These are phyloP conservation scores for Pichia sp. DNA, from an alignment of 1,139 yeast species.

Conservation along the genomic window DNA sequence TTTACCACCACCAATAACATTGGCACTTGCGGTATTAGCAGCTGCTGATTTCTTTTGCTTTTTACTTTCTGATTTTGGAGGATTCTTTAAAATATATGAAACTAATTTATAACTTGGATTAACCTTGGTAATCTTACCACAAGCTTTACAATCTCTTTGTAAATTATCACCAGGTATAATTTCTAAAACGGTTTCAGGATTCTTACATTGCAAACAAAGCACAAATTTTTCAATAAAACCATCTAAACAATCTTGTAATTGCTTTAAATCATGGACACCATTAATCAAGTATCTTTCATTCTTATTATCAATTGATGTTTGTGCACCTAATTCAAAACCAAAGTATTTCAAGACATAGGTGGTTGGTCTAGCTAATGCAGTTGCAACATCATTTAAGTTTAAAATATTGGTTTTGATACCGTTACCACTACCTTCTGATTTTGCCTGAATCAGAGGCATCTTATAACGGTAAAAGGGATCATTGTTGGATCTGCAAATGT, in stretches of 20 bases:
- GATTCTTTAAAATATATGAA: slow-evolving; percentile 84
- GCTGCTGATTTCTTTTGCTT: slow-evolving; percentile 66
- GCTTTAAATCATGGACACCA: slow-evolving; percentile 88
- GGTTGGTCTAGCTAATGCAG: slow-evolving; percentile 91
- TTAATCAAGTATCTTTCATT: slow-evolving; percentile 87
- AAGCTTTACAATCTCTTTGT: slow-evolving; percentile 94
- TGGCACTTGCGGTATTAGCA: slow-evolving; percentile 68
- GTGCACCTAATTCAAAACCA: slow-evolving; percentile 97
- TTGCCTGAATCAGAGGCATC: slow-evolving; percentile 96
- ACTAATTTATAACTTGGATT: slow-evolving; percentile 86
- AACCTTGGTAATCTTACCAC: slow-evolving; percentile 83
- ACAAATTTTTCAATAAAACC: slow-evolving; percentile 92
- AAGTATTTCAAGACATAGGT: slow-evolving; percentile 87
- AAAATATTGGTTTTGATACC: slow-evolving; percentile 96
- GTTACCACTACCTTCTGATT: slow-evolving; percentile 98
- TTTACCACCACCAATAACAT: slow-evolving; percentile 83
- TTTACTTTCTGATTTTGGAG: slow-evolving; percentile 64
- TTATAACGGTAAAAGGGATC: slow-evolving; percentile 99
- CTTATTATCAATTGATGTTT: slow-evolving; percentile 71
- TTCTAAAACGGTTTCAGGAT: slow-evolving; percentile 93
- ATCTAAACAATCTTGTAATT: slow-evolving; percentile 89
- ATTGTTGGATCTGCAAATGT: slow-evolving; percentile 93
- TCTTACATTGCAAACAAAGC: slow-evolving; percentile 89
- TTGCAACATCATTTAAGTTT: slow-evolving; percentile 87
- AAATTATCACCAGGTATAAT: slow-evolving; percentile 71